Base-by-base conservation (phyloP, 768 basidiomycete genomes). In the Mycena indigotica region DNA sequence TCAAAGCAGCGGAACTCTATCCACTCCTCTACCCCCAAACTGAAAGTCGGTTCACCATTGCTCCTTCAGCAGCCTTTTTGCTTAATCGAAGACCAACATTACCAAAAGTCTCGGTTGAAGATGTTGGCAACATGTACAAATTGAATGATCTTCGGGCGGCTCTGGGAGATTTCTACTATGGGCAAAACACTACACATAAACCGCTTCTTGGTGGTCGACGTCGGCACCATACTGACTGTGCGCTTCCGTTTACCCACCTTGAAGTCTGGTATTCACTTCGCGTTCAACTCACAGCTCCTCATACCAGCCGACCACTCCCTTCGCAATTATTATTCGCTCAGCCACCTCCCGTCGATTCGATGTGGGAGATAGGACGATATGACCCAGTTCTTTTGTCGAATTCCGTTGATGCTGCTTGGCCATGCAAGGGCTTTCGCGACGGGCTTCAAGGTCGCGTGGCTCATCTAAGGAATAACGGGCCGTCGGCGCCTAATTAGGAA, bases 131-230 rank as follows among this genome's bases (percentile, higher is more conserved):
- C 5, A 49, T 55, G 23, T 74, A 63, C 55, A 17, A 53, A 13
- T 48, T 76, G 19, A 63, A 61, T 5, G 70, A 73, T 57, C 67
- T 75, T 21, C 62, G 53, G 10, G 38, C 66, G 0, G 69, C 69
- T 5, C 61, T 75, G 6, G 56, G 58, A 4, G 56, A 69, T 50
- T 71, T 66, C 50, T 46, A 66, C 25, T 53, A 32, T 24, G 21
- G 48, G 16, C 28, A 2, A 5, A 6, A 4, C 19, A 24, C 28
- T 16, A 15, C 55, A 52, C n/a, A 29, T 25, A 4, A 19, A 28
- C 35, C 24, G 23, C 29, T 40, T 21, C 56, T 65, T 41, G 48
- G 58, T 3, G 61, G 64, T 3, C 49, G 55, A 24, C 23, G 59
- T 17, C 23, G 17, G 10, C 23, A 53, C 8, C 25, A 25, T 2